Conservation (phyloP, 2,329 filamentous ascomycete genomes). For the Zymoseptoria pseudotritici region DNA sequence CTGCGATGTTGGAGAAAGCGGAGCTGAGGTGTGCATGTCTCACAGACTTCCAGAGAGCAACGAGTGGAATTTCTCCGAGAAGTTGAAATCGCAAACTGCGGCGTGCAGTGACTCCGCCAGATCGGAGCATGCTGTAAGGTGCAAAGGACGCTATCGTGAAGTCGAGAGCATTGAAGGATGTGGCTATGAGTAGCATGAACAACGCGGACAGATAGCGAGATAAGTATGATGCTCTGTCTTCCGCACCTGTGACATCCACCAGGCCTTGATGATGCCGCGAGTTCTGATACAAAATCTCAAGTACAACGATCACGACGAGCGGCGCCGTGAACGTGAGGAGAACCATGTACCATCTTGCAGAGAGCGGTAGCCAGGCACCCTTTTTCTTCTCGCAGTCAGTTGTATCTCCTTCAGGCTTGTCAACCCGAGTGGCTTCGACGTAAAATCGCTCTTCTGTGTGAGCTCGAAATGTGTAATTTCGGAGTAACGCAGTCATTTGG, state of each 20-base stretch:
- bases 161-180: conserved; percentile 4
- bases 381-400: neutral
- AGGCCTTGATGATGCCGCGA: neutral
- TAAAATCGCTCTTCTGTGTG: neutral
- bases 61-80: conserved; percentile 1
- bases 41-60: conserved; percentile 2
- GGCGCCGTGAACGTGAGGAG: neutral
- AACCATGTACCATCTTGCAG: conserved; percentile 1
- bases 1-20: neutral
- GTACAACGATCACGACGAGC: neutral
- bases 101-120: neutral
- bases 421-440: neutral
- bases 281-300: conserved; percentile 1
- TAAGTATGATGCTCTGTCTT: neutral
- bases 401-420: neutral
- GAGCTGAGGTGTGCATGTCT: neutral
- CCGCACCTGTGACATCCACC: conserved; percentile 2
- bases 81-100: conserved; percentile 1
- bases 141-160: conserved; percentile 4
- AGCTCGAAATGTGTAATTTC: neutral
- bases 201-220: conserved; percentile 2
- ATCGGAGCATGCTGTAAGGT: conserved; percentile 1
- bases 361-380: conserved; percentile 1
- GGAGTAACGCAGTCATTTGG: neutral
- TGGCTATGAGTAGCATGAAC: conserved; percentile 1